Evolutionary conservation across 345 rosid species (phyloP), one percentile per base, ranked within the genome.

Genomic region (Eucalyptus lansdowneana): DNA sequence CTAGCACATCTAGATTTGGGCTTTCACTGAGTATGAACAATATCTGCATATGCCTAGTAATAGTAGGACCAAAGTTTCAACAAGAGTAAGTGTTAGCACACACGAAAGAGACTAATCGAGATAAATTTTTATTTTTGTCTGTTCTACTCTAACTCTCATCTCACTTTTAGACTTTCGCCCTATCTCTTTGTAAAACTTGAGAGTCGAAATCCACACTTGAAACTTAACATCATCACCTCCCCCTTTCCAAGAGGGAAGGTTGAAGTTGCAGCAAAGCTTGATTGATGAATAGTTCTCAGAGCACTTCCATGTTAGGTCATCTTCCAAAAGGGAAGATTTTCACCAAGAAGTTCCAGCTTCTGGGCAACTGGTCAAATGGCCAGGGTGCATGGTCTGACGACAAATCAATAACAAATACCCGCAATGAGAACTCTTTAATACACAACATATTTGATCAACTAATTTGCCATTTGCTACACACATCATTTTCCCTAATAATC

Each of bases 361-460:
- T 94, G 5, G 99, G 99, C 88, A 98, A 93, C 88, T 98, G 99
- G 92, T 98, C 96, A 90, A 98, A 98, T 7, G 99, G 99, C 99
- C 99, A 98, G 45, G 99, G 99, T 0, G 99, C 96, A 91, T 97
- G 99, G 88, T 97, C 99, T 31, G 99, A 90, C 99, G 96, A 98
- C 88, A 98, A 94, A 94, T 98, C 99, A 83, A 98, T 96, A 89
- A 98, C 93, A 91, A 94, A 98, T 87, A 97, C 99, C 99, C 95
- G 96, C 90, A 54, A 90, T 91, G 90, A 54, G 40, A 93, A 94
- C 92, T 92, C 94, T 92, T 93, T 90, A 87, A 4, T 19, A 11
- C 72, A 14, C 25, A 22, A 62, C 12, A 51, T 13, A 87, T n/a
- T 31, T 72, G 6, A 42, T 14, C 22, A 76, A 80, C 87, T 69